These are phyloP conservation scores for Monosporozyma siamensis DNA, from an alignment of 805 yeast genomes.

Conservation along the genomic window DNA sequence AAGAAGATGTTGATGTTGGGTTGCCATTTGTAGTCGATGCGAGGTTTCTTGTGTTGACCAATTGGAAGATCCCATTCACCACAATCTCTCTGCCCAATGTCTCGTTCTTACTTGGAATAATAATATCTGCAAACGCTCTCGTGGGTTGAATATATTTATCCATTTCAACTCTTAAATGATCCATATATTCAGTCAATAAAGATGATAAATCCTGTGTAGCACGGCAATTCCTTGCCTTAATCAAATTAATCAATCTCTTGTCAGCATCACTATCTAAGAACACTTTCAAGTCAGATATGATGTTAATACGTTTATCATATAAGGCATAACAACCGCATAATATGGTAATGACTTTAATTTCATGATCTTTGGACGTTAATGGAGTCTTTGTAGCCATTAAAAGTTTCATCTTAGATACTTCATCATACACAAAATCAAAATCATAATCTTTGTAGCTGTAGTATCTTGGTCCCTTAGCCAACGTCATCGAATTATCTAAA, in stretches of 20 bases:
- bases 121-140: slow-evolving; percentile 24
- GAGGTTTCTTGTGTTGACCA: slow-evolving; percentile 18
- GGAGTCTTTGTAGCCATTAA: slow-evolving; percentile 4
- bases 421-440: slow-evolving; percentile 22
- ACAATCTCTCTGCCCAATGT: slow-evolving; percentile 22
- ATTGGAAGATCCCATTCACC: slow-evolving; percentile 27
- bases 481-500: slow-evolving; percentile 27
- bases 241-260: slow-evolving; percentile 73
- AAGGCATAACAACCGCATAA: slow-evolving; percentile 78
- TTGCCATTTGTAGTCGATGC: too few relatives aligned
- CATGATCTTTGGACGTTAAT: slow-evolving; percentile 5
- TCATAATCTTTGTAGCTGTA: slow-evolving; percentile 28
- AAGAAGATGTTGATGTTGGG: too few relatives aligned
- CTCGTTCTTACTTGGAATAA: slow-evolving; percentile 26
- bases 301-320: slow-evolving; percentile 48
- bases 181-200: slow-evolving; percentile 23
- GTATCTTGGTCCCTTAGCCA: slow-evolving; percentile 10
- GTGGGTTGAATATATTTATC: slow-evolving; percentile 26
- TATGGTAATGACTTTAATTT: slow-evolving; percentile 30
- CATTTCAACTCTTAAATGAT: slow-evolving; percentile 25
- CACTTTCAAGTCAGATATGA: slow-evolving; percentile 53
- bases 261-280: slow-evolving; percentile 83
- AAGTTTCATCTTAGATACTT: slow-evolving; percentile 6
- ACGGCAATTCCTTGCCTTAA: slow-evolving; percentile 24
- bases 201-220: slow-evolving; percentile 14